phyloP scores from a whole-genome alignment of 2,329 filamentous ascomycete species.

The Xylariaceae sp. region DNA sequence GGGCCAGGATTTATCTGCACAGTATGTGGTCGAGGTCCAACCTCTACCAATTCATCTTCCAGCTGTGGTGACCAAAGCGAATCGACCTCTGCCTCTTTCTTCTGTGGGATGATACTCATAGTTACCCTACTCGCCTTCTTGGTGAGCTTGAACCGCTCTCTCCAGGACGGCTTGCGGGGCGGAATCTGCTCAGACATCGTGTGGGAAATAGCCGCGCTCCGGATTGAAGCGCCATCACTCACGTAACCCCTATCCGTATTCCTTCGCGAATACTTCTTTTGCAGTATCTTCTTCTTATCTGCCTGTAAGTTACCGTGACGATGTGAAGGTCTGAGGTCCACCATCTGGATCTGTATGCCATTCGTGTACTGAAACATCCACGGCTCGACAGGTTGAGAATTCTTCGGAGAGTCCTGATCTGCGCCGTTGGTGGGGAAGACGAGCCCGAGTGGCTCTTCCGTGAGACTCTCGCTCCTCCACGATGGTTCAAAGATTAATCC shows the following conservation, averaged over 20 bases:
- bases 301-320: constrained; percentile 21
- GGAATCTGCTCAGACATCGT: constrained; percentile 1
- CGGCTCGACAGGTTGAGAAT: constrained; percentile 9
- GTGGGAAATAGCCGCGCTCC: not conserved
- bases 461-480: constrained; percentile 12
- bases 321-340: constrained; percentile 22
- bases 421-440: constrained; percentile 14
- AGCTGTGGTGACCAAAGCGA: constrained; percentile 12
- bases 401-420: constrained; percentile 11
- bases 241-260: not conserved
- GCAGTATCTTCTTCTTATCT: constrained; percentile 16
- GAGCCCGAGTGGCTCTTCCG: constrained; percentile 19
- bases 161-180: constrained; percentile 10
- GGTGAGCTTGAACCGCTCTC: constrained; percentile 12
- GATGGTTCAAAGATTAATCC: constrained; percentile 29
- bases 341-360: constrained; percentile 24
- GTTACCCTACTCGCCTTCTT: constrained; percentile 33
- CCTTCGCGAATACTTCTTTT: constrained; percentile 9
- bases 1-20: constrained; percentile 20
- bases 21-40: constrained; percentile 18
- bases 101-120: constrained; percentile 43
- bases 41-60: constrained; percentile 11
- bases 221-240: constrained; percentile 1
- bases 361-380: constrained; percentile 24
- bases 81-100: constrained; percentile 27